These are phyloP conservation scores for Debaryomycetaceae sp. DNA, from an alignment of 1,139 yeast species.

Conservation along the genomic window DNA sequence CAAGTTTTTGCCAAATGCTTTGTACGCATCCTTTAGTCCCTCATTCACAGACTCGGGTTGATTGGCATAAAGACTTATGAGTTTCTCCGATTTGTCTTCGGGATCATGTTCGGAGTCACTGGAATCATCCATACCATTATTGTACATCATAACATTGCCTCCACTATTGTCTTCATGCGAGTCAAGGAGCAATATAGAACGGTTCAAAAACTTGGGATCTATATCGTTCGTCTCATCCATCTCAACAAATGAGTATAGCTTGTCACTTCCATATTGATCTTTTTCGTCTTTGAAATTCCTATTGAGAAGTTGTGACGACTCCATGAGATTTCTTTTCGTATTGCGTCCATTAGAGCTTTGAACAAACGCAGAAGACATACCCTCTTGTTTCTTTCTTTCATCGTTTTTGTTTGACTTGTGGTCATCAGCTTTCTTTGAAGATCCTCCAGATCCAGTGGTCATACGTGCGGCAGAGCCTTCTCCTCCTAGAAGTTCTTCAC, in stretches of 20 bases:
- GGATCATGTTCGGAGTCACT: constrained; percentile 27
- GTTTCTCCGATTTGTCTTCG: constrained; percentile 26
- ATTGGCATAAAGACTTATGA: constrained; percentile 76
- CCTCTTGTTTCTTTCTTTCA: not conserved
- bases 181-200: constrained; percentile 12
- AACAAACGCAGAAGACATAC: not conserved
- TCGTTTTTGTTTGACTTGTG: not conserved
- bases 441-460: constrained; percentile 5
- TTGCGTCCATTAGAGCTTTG: not conserved
- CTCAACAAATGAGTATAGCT: constrained; percentile 27
- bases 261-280: constrained; percentile 20
- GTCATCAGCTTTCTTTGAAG: not conserved
- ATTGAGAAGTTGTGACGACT: constrained; percentile 18
- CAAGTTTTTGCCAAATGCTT: constrained; percentile 67
- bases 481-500: constrained; percentile 76
- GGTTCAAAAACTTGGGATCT: constrained; percentile 10
- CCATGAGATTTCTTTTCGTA: constrained; percentile 13
- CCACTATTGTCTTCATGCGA: constrained; percentile 13
- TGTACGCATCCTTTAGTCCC: constrained; percentile 72
- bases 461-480: constrained; percentile 49
- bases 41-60: constrained; percentile 72
- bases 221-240: constrained; percentile 21
- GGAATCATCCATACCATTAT: constrained; percentile 2
- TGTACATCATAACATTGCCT: constrained; percentile 12
- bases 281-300: constrained; percentile 15